Evolutionary conservation across 2,329 filamentous ascomycete genomes (phyloP), one percentile per base, ranked within the genome.

Genomic region (Nannizziopsis barbatae): DNA sequence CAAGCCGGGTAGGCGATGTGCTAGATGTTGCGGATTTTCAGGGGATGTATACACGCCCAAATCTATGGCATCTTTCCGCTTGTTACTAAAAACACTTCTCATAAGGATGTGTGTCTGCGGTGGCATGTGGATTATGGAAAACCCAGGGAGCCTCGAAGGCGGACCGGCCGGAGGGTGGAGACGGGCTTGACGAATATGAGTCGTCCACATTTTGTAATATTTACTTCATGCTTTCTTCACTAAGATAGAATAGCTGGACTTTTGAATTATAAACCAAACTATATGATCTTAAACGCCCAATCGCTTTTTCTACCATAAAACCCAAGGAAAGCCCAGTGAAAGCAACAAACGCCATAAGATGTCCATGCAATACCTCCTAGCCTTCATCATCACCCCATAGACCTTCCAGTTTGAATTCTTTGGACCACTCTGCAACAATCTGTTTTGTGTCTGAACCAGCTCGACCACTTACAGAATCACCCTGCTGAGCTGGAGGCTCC

Each of bases 401-500:
- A 1, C 87, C 92, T 53, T 95, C 92, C 7, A 98, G 75, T 71
- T 90, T 89, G 69, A 98, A 96, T 67, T 96, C 90, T 59, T 86
- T 81, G 6, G 89, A 86, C 88, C 90, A 94, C 64, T 93, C 83
- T 9, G 83, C 85, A 48, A 96, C 88, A 64, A 96, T 86, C 68
- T 87, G 71, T 72, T 93, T 88, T 65, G 75, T 73, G 52, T 93
- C 81, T 56, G 87, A 79, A 3, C 38, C 42, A 18, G 35, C 6
- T 6, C 42, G 12, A 18, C 60, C 64, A 38, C 61, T 40, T 3
- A 59, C 43, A 37, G 52, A 57, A 41, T 64, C 62, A 40, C 83
- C 75, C 14, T 77, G 70, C 51, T 86, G 67, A 32, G 76, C 74
- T 6, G 89, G 88, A 2, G 87, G 77, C 58, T 88, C 84, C 42